Evolutionary conservation across 78 protist genomes (phyloP).

Genomic region (Cavenderia fasciculata): DNA sequence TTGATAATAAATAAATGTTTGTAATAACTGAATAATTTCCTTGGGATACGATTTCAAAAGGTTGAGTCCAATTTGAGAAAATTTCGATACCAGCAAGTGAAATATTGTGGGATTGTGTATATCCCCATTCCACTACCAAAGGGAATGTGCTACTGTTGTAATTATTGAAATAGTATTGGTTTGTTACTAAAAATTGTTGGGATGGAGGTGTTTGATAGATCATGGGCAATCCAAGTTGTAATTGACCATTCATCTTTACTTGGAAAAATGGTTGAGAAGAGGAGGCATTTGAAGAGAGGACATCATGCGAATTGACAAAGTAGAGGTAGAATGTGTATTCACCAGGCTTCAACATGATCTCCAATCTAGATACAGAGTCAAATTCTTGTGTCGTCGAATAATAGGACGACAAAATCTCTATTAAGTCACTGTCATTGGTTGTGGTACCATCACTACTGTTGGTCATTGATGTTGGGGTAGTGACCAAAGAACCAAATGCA

Average conservation of each 20-base stretch:
- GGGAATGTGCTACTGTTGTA: neutral
- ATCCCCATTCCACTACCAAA: slow-evolving; percentile 3
- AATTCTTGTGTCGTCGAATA: neutral
- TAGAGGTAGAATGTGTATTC: neutral
- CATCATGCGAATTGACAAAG: neutral
- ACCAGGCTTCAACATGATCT: neutral
- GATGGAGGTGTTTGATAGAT: neutral
- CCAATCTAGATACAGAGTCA: too few species aligned
- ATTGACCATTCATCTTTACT: neutral
- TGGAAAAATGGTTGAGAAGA: neutral
- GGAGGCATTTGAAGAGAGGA: neutral
- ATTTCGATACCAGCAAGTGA: slow-evolving; percentile 17
- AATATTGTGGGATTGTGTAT: neutral
- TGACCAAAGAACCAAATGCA: neutral
- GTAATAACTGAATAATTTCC: too few species aligned
- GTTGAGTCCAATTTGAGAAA: neutral
- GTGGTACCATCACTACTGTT: neutral
- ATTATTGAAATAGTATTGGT: neutral
- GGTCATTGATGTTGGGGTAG: neutral
- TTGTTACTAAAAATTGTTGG: neutral
- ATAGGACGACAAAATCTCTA: neutral
- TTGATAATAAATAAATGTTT: too few species aligned
- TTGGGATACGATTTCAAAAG: too few species aligned
- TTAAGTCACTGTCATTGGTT: neutral
- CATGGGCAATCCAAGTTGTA: neutral